Percentiles rank a stretch among this genome's conserved stretches.
Conservation (phyloP, 2,329 filamentous ascomycete genomes). For the Trichoderma guizhouense region DNA sequence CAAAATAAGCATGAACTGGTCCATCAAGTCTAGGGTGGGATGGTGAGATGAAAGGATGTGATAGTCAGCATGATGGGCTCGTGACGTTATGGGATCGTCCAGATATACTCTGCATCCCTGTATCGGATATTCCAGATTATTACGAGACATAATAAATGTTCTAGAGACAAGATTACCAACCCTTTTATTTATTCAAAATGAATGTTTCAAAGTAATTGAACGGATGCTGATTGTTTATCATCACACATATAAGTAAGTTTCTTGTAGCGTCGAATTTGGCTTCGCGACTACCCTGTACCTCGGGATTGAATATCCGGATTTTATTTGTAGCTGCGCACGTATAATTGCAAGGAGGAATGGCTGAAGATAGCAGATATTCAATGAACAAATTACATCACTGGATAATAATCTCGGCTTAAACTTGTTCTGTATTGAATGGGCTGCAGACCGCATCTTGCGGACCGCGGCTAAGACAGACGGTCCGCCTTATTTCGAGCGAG, state of each 20-base stretch:
- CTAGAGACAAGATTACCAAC: neutral
- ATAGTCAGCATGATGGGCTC: neutral
- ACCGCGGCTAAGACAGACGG: constrained; percentile 48
- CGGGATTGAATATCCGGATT: neutral
- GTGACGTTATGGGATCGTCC: neutral
- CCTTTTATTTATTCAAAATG: too few species aligned
- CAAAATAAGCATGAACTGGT: neutral
- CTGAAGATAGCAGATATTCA: neutral
- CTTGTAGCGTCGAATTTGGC: neutral
- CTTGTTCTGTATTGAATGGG: neutral
- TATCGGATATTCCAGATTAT: neutral
- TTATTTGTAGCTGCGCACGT: neutral
- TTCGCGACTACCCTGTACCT: neutral
- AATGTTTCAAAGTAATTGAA: neutral
- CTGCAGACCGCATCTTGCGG: neutral
- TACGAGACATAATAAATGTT: neutral
- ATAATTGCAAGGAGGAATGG: neutral
- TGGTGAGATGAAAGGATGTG: neutral
- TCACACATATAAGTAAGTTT: neutral
- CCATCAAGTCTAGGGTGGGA: neutral
- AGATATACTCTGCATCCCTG: neutral
- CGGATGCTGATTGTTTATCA: neutral
- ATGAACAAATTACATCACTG: neutral
- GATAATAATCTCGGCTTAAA: neutral
- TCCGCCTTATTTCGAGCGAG: neutral